Evolutionary conservation across 441 rosid genomes (phyloP), one percentile per base, ranked within the genome.

Genomic region (Corymbia citriodora): DNA sequence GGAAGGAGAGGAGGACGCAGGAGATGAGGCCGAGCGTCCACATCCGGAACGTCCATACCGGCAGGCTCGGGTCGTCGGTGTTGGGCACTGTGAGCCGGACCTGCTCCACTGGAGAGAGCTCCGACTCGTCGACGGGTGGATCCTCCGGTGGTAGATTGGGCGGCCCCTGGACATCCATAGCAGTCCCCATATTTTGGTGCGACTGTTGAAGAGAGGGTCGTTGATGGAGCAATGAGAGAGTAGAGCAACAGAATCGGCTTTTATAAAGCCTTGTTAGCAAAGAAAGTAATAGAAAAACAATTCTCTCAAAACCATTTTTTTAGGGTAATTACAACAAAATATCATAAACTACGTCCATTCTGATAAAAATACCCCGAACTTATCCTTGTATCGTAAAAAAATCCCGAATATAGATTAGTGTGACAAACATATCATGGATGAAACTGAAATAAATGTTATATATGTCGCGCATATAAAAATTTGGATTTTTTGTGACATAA

Each of bases 41-140:
- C 95, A 94, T 94, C 53, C 96, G 93, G 92, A 95, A 95, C n/a
- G 96, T 95, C 96, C 95, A 93, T 70, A 95, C 95, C 3, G 96
- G 96, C 61, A 94, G 93, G 9, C 92, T 49, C 7, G 93, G 89
- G 54, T 95, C 95, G 87, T 95, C 96, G 18, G 95, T 94, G 92
- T 89, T 91, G 68, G 92, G 92, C 12, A 95, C 97, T 10, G 94
- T 95, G 55, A 95, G 91, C 50, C 91, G 92, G 90, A 95, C 97
- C 90, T 95, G 53, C 54, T 95, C 95, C 53, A 94, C 89, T 1
- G 97, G 97, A 29, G 95, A 92, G 36, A 74, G 6, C 50, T 95
- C 94, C 45, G 86, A 91, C 17, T 91, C 92, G 8, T 90, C 90
- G 13, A 57, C 5, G 16, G 79, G 55, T 16, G 87, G 57, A 25